These are phyloP conservation scores for Priceomyces melissophilus DNA, from an alignment of 805 yeast species.

Conservation along the genomic window DNA sequence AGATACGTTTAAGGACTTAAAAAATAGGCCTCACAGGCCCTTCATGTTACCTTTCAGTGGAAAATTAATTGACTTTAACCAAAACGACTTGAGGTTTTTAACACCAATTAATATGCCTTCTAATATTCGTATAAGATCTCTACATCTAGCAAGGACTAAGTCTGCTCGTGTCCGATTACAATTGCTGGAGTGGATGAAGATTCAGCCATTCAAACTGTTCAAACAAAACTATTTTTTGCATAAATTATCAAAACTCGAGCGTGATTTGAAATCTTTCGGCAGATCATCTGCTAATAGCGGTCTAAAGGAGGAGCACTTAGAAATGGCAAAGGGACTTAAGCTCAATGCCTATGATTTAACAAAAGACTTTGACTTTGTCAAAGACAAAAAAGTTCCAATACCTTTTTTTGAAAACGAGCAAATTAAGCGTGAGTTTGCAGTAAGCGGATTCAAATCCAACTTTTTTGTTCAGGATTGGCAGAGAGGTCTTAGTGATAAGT, in stretches of 20 bases:
- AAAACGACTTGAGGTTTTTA: slow-evolving; percentile 33
- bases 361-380: slow-evolving; percentile 15
- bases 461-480: slow-evolving; percentile 32
- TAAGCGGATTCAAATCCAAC: slow-evolving; percentile 6
- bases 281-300: slow-evolving; percentile 12
- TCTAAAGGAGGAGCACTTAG: slow-evolving; percentile 15
- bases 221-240: slow-evolving; percentile 16
- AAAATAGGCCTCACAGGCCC: neutral
- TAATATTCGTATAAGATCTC: slow-evolving; percentile 8
- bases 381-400: slow-evolving; percentile 6
- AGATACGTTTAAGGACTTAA: slow-evolving; percentile 1
- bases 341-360: slow-evolving; percentile 18
- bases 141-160: slow-evolving; percentile 16
- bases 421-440: slow-evolving; percentile 6
- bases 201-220: slow-evolving; percentile 33
- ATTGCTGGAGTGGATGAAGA: slow-evolving; percentile 34
- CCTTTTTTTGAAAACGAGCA: slow-evolving; percentile 10
- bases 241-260: slow-evolving; percentile 14
- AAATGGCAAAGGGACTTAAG: slow-evolving; percentile 17
- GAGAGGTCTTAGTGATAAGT: slow-evolving; percentile 19
- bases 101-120: slow-evolving; percentile 6
- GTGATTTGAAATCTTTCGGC: slow-evolving; percentile 11
- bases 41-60: slow-evolving; percentile 23
- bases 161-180: slow-evolving; percentile 23
- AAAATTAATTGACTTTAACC: slow-evolving; percentile 31